Evolutionary conservation across 345 rosid genomes (phyloP).

Genomic region (Zanthoxylum bungeanum): DNA sequence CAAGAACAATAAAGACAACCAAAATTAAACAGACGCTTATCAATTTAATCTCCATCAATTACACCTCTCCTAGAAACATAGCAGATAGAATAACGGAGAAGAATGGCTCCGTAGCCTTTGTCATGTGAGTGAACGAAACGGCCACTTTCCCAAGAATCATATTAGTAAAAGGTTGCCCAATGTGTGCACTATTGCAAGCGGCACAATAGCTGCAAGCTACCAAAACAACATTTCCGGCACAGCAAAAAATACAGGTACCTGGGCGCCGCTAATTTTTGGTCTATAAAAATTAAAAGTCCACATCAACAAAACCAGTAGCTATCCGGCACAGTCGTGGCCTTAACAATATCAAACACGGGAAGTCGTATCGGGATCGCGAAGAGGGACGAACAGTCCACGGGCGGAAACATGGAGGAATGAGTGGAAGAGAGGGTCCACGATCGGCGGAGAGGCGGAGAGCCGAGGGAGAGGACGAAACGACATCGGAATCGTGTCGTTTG

Average conservation of each 20-base stretch:
- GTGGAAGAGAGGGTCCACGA: constrained; percentile 53
- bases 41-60: neutral
- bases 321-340: constrained; percentile 64
- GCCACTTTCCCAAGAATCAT: constrained; percentile 99
- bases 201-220: constrained; percentile 82
- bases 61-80: constrained; percentile 92
- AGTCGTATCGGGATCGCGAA: constrained; percentile 21
- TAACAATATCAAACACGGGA: constrained; percentile 41
- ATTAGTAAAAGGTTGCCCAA: constrained; percentile 90
- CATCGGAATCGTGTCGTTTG: constrained; percentile 37
- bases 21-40: neutral
- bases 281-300: constrained; percentile 79
- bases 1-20: neutral
- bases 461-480: constrained; percentile 33
- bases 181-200: constrained; percentile 83
- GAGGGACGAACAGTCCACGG: constrained; percentile 64
- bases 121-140: constrained; percentile 97
- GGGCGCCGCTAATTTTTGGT: constrained; percentile 67
- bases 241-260: constrained; percentile 32
- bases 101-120: constrained; percentile 99
- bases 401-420: constrained; percentile 33
- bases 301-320: constrained; percentile 59
- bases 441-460: constrained; percentile 38
- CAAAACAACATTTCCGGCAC: constrained; percentile 3
- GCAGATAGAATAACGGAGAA: constrained; percentile 93